These are phyloP conservation scores for Kluyveromyces wickerhamii DNA, from an alignment of 805 yeast species.

Conservation along the genomic window DNA sequence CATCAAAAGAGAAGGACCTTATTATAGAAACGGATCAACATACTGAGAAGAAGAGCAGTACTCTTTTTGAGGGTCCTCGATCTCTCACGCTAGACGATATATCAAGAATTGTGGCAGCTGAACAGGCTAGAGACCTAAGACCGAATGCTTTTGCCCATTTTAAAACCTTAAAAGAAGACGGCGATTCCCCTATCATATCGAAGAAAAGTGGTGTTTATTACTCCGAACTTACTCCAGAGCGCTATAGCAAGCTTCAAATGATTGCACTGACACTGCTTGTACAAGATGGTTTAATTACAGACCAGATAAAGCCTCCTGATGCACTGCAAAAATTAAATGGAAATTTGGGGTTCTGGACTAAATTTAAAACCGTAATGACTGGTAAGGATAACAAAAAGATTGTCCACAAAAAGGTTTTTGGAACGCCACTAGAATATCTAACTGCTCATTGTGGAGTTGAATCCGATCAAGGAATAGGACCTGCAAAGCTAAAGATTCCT, in stretches of 20 bases:
- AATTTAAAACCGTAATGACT: constrained; percentile 23
- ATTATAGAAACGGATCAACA: constrained; percentile 26
- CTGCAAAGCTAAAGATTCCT: constrained; percentile 73
- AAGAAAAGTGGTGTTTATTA: constrained; percentile 40
- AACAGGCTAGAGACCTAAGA: constrained; percentile 86
- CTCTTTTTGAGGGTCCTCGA: constrained; percentile 65
- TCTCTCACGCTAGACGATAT: constrained; percentile 91
- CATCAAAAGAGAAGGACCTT: constrained; percentile 26
- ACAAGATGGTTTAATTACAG: constrained; percentile 8
- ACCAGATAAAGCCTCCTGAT: constrained; percentile 43
- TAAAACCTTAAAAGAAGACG: constrained; percentile 33
- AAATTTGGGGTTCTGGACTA: constrained; percentile 21
- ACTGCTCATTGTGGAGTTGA: constrained; percentile 71
- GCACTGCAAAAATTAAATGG: constrained; percentile 51
- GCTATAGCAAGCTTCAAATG: constrained; percentile 51
- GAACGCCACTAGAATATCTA: constrained; percentile 61
- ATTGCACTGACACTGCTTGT: constrained; percentile 35
- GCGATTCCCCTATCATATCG: constrained; percentile 11
- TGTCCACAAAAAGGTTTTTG: constrained; percentile 51
- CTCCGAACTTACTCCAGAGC: constrained; percentile 38
- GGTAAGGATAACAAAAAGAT: constrained; percentile 20
- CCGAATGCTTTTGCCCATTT: constrained; percentile 90
- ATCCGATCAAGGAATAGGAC: constrained; percentile 78
- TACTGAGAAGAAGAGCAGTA: constrained; percentile 47
- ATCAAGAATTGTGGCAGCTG: constrained; percentile 94